phyloP scores from a whole-genome alignment of 1,284 basidiomycete species.

The Inonotus obliquus region DNA sequence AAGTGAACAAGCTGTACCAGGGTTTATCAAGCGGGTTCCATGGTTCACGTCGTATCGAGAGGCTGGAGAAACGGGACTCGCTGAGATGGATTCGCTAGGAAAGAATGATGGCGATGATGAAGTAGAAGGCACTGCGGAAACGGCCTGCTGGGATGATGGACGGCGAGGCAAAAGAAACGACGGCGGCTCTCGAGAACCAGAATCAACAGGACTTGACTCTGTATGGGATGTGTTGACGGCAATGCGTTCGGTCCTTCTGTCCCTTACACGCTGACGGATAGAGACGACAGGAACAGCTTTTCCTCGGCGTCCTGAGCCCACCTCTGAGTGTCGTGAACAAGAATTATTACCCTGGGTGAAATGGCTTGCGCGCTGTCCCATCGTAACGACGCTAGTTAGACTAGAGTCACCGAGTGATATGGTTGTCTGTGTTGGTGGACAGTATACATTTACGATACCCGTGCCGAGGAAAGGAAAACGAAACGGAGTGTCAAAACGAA shows the following conservation, averaged over 20 bases:
- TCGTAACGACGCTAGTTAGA: background rate
- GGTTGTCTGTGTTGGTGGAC: background rate
- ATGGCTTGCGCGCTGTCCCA: background rate
- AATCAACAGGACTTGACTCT: background rate
- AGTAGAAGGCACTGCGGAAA: background rate
- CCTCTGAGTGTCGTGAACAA: background rate
- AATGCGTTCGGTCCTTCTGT: background rate
- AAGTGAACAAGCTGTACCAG: background rate
- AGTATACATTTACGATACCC: constrained; percentile 26
- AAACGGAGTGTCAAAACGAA: constrained; percentile 32
- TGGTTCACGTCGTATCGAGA: background rate
- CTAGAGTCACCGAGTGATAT: background rate
- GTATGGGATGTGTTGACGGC: background rate
- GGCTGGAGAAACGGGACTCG: background rate
- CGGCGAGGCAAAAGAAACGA: background rate
- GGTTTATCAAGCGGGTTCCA: background rate
- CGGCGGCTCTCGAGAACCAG: background rate
- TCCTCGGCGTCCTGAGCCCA: background rate
- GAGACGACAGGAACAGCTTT: background rate
- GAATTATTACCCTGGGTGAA: background rate
- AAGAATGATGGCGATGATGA: background rate
- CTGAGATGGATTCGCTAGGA: background rate
- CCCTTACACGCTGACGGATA: background rate
- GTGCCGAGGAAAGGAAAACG: constrained; percentile 43
- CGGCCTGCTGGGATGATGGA: background rate